These are phyloP conservation scores for Ambrosia hybrid DNA, from an alignment of 140 eudicot species.

Conservation along the genomic window DNA sequence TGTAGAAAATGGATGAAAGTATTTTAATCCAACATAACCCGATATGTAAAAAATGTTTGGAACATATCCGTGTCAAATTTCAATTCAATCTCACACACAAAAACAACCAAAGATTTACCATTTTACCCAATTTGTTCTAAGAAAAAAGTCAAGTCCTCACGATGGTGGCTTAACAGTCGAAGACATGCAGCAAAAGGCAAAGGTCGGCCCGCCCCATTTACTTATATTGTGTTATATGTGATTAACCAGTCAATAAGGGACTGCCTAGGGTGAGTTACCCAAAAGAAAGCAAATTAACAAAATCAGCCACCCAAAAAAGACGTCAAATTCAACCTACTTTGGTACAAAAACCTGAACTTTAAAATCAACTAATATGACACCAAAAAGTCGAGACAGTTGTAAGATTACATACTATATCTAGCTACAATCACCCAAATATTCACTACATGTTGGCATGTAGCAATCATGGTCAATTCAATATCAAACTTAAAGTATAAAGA, in stretches of 20 bases:
- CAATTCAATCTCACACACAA: too few relatives aligned
- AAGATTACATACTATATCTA: background rate
- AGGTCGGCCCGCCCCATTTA: background rate
- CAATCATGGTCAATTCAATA: background rate
- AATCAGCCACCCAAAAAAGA: conserved; percentile 12
- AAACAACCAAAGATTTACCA: background rate
- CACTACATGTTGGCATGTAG: background rate
- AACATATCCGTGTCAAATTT: too few relatives aligned
- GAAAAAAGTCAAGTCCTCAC: background rate
- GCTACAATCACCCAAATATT: background rate
- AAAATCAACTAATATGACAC: background rate
- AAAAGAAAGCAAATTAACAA: conserved; percentile 6
- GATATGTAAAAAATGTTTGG: background rate
- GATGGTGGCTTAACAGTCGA: background rate
- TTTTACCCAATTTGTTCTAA: conserved; percentile 5
- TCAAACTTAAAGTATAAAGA: background rate
- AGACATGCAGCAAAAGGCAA: background rate
- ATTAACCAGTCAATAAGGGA: background rate
- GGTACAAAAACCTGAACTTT: background rate
- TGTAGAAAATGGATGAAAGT: background rate
- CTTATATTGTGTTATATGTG: background rate
- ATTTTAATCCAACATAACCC: background rate
- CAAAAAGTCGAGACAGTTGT: background rate
- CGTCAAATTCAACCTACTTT: conserved; percentile 19
- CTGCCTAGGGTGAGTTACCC: background rate